Evolutionary conservation across 495 filamentous ascomycete species (phyloP).

Genomic region (Penicilliopsis zonata): DNA sequence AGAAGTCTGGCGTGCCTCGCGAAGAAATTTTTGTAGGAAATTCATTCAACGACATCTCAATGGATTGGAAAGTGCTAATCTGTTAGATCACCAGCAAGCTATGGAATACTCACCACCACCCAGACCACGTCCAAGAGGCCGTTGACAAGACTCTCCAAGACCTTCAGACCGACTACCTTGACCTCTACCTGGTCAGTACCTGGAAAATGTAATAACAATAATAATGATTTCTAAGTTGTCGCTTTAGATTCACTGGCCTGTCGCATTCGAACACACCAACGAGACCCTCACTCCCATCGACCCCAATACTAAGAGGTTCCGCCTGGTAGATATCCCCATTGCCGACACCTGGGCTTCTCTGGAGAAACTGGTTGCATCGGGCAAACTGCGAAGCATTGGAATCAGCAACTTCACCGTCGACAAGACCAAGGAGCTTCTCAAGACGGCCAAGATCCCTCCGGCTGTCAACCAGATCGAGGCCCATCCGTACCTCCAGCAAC

Average conservation of each 20-base stretch:
- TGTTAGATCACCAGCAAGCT: conserved; percentile 29
- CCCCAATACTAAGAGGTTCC: conserved; percentile 22
- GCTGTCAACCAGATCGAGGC: conserved; percentile 80
- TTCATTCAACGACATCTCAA: not conserved
- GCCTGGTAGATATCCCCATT: conserved; percentile 19
- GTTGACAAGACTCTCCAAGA: conserved; percentile 30
- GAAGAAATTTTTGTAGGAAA: conserved; percentile 30
- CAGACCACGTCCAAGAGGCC: conserved; percentile 25
- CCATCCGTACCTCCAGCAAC: conserved; percentile 72
- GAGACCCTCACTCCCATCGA: conserved; percentile 22
- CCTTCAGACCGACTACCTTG: conserved; percentile 31
- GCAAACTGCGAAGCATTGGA: conserved; percentile 64
- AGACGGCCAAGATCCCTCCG: conserved; percentile 49
- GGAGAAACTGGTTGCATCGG: conserved; percentile 52
- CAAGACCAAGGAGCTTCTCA: conserved; percentile 53
- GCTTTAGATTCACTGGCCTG: conserved; percentile 26
- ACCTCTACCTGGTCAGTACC: conserved; percentile 41
- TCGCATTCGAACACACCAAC: conserved; percentile 55
- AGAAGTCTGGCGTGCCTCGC: conserved; percentile 26
- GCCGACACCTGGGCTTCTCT: conserved; percentile 55
- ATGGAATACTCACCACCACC: conserved; percentile 34
- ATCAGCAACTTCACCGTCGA: conserved; percentile 64
- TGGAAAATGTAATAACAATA: too few relatives aligned
- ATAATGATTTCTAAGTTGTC: too few relatives aligned
- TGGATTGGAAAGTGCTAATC: not conserved